Evolutionary conservation across 2,329 filamentous ascomycete genomes (phyloP).

Genomic region (Monilinia vaccinii-corymbosi): DNA sequence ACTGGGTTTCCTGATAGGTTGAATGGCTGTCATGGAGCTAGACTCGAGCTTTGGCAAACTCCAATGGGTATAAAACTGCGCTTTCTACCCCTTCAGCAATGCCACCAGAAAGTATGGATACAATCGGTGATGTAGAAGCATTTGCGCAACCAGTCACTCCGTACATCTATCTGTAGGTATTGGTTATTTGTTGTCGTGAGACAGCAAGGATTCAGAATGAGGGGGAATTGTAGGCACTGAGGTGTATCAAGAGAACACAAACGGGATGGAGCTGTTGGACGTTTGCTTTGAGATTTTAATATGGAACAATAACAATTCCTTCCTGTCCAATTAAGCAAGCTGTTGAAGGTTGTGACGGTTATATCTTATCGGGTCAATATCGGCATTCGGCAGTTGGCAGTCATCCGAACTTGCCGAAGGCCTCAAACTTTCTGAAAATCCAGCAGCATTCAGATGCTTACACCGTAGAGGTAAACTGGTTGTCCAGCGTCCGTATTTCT

Average conservation of each 20-base stretch:
- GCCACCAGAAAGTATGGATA: slow-evolving; percentile 23
- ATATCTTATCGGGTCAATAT: neutral
- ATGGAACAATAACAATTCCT: no score
- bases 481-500: neutral
- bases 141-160: neutral
- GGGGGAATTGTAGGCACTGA: neutral
- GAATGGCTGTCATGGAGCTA: slow-evolving; percentile 38
- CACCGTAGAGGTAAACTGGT: neutral
- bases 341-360: neutral
- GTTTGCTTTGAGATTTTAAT: no score
- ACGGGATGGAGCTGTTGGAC: no score
- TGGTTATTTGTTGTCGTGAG: neutral
- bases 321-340: neutral
- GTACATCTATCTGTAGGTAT: neutral
- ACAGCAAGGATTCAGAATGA: neutral
- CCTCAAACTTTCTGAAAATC: neutral
- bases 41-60: slow-evolving; percentile 58
- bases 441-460: neutral
- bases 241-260: neutral
- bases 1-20: slow-evolving; percentile 48
- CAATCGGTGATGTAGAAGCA: slow-evolving; percentile 11
- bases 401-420: neutral
- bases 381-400: neutral
- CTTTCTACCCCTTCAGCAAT: slow-evolving; percentile 20
- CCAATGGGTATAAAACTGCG: slow-evolving; percentile 44